Base-by-base conservation (phyloP, 306 rosid species). In the Cicer arietinum region DNA sequence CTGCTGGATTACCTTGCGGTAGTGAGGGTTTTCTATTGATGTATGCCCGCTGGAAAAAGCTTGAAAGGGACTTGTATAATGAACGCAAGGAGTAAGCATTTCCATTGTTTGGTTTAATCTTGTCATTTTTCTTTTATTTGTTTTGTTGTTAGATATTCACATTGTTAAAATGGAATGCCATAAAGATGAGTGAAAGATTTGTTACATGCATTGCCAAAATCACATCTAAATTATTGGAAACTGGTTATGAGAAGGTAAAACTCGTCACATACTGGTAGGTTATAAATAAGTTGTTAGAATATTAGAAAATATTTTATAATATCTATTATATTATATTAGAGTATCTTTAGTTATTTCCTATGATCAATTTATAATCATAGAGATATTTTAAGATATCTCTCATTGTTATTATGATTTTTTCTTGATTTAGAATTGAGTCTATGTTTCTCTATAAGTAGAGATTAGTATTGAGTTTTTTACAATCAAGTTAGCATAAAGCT, bases 1-100 rank as follows among this genome's bases (percentile, higher is more conserved):
- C 97, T 80, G 90, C 97, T 77, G 99, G 99, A 82, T 85, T 94
- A 82, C 99, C 99, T 25, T 94, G 99, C 47, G 99, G 99, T 14
- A 94, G 96, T 45, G 99, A 94, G 86, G 99, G 99, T 62, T 94
- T 92, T 84, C 96, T 94, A 56, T 84, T 94, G 79, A 94, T 92
- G 99, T 90, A 84, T 83, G 99, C 99, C 83, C 99, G 99, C 47
- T 94, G 99, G 99, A 94, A 82, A 86, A 94, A 94, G 88, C 96
- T 94, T 84, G 99, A 86, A 81, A 90, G 86, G 79, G 99, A 94
- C 65, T 85, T 94, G 84, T 94, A 94, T 69, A 92, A 88, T 76
- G 99, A 94, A 80, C 96, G 97, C 70, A 94, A 94, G 84, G 90
- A 85, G 99, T 94, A 88, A 85, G 96, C 78, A 61, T 67, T 71